phyloP scores from a whole-genome alignment of 2,329 filamentous ascomycete genomes.

The Talaromyces verruculosus region DNA sequence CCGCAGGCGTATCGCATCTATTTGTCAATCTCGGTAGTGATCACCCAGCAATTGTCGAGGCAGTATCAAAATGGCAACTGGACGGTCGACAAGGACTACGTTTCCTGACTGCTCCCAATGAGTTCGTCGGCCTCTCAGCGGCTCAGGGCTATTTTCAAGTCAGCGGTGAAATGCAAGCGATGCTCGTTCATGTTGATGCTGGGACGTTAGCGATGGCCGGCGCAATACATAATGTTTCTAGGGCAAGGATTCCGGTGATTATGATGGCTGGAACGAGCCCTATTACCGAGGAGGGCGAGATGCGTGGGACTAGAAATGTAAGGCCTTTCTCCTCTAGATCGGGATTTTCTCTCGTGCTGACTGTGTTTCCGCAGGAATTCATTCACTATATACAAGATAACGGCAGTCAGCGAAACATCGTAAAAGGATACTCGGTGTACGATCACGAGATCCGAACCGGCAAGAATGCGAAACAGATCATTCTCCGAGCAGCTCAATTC shows the following conservation, averaged over 20 bases:
- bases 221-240: slow-evolving; percentile 3
- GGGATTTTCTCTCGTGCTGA: background rate
- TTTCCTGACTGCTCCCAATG: background rate
- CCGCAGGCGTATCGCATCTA: slow-evolving; percentile 5
- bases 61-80: slow-evolving; percentile 8
- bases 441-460: background rate
- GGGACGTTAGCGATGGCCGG: background rate
- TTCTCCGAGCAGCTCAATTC: background rate
- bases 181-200: background rate
- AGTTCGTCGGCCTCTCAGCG: background rate
- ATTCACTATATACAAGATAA: background rate
- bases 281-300: slow-evolving; percentile 3
- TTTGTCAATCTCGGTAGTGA: slow-evolving; percentile 5
- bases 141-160: background rate
- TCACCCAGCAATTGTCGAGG: slow-evolving; percentile 2
- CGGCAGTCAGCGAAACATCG: background rate
- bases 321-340: background rate
- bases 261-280: slow-evolving; percentile 9
- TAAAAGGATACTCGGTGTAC: background rate
- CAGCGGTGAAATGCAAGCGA: background rate
- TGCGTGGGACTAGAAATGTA: background rate
- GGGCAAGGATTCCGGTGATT: slow-evolving; percentile 1
- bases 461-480: background rate
- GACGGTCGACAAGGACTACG: background rate
- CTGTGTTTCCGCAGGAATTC: background rate